These are phyloP conservation scores for Schizosaccharomyces osmophilus DNA, from an alignment of 805 yeast genomes.

Conservation along the genomic window DNA sequence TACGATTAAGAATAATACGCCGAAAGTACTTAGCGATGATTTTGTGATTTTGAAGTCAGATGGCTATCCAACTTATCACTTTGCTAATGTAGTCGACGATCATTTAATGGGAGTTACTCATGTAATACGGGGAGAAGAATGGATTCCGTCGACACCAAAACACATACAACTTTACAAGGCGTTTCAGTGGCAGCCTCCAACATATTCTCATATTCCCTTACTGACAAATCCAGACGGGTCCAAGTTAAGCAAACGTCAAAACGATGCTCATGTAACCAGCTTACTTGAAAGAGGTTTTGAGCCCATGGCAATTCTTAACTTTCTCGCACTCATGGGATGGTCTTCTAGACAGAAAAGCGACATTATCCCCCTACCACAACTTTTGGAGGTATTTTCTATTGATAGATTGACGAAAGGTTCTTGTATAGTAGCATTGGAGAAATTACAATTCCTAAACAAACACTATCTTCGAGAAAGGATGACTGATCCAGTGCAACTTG, in stretches of 20 bases:
- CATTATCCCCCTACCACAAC: constrained; percentile 3
- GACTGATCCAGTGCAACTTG: background rate
- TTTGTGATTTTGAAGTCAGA: constrained; percentile 79
- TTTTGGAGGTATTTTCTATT: constrained; percentile 28
- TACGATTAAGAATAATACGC: constrained; percentile 46
- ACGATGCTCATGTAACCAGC: constrained; percentile 46
- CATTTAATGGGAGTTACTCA: constrained; percentile 80
- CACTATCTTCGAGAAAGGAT: constrained; percentile 22
- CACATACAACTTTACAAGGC: constrained; percentile 72
- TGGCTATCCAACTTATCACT: constrained; percentile 84
- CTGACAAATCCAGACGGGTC: constrained; percentile 27
- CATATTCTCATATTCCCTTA: constrained; percentile 72
- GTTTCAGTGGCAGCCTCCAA: constrained; percentile 64
- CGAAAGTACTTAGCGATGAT: constrained; percentile 62
- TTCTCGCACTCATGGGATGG: constrained; percentile 86
- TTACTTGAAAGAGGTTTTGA: constrained; percentile 29
- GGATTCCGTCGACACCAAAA: constrained; percentile 90
- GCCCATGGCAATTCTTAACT: constrained; percentile 74
- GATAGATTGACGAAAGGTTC: constrained; percentile 73
- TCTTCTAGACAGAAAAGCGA: constrained; percentile 25
- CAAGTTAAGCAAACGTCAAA: constrained; percentile 66
- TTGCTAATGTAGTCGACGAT: constrained; percentile 89
- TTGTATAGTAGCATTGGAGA: constrained; percentile 66
- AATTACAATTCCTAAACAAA: constrained; percentile 56
- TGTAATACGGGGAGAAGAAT: constrained; percentile 91